Evolutionary conservation across 768 basidiomycete genomes (phyloP).

Genomic region (Gloeostereum incarnatum): DNA sequence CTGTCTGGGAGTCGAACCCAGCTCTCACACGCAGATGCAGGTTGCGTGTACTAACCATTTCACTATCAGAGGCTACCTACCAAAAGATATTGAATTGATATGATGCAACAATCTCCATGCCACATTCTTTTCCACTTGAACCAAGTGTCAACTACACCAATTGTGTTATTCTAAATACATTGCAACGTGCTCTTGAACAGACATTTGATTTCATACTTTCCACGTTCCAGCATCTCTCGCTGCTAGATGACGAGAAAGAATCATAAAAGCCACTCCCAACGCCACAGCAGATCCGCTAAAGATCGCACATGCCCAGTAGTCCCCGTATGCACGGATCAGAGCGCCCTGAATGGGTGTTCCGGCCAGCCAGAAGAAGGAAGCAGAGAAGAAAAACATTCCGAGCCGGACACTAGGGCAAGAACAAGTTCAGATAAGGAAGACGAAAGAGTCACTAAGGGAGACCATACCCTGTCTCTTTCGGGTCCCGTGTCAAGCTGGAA

Average conservation of each 20-base stretch:
- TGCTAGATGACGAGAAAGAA: conserved; percentile 6
- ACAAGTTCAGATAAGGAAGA: not conserved
- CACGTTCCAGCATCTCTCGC: conserved; percentile 1
- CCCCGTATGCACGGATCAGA: conserved; percentile 5
- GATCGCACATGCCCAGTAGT: conserved; percentile 9
- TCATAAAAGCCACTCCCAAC: conserved; percentile 7
- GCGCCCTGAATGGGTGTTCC: conserved; percentile 12
- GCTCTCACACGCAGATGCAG: no score
- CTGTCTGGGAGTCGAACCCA: no score
- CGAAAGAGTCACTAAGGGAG: not conserved
- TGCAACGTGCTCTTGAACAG: no score
- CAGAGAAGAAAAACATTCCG: conserved; percentile 10
- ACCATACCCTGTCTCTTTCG: conserved; percentile 6
- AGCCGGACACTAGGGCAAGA: conserved; percentile 5
- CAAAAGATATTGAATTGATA: no score
- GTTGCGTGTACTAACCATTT: no score
- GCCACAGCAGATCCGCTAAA: conserved; percentile 10
- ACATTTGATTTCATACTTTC: no score
- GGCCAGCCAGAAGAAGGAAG: conserved; percentile 12
- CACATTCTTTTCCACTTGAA: no score
- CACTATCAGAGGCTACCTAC: no score
- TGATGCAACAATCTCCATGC: no score
- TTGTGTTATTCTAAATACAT: no score
- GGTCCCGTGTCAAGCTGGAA: conserved; percentile 4
- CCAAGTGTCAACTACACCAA: no score